Conservation (phyloP, 2,329 filamentous ascomycete genomes). For the Ophiosphaerella korrae region DNA sequence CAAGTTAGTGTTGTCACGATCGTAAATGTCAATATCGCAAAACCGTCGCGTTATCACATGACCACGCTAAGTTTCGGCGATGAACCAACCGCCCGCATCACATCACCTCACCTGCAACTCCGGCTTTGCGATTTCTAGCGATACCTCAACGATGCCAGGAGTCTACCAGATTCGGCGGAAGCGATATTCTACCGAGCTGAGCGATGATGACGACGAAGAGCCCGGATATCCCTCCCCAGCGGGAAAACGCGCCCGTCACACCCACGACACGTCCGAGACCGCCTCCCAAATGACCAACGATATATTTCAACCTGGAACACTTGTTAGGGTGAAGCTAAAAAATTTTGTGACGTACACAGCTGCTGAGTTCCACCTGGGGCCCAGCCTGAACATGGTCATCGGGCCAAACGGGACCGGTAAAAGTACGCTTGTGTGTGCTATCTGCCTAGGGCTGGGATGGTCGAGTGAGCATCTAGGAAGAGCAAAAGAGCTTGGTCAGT, state of each 20-base stretch:
- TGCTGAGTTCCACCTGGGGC: constrained; percentile 88
- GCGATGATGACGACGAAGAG: constrained; percentile 21
- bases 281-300: constrained; percentile 20
- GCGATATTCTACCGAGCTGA: constrained; percentile 22
- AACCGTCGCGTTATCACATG: constrained; percentile 22
- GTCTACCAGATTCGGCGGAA: constrained; percentile 29
- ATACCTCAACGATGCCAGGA: constrained; percentile 32
- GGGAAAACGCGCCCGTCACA: constrained; percentile 40
- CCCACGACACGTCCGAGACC: constrained; percentile 35
- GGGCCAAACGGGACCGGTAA: constrained; percentile 99
- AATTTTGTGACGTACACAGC: constrained; percentile 96
- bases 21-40: not conserved
- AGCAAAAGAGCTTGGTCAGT: constrained; percentile 83
- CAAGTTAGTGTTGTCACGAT: not conserved
- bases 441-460: constrained; percentile 90
- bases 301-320: constrained; percentile 71
- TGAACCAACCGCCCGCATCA: not conserved
- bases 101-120: constrained; percentile 3
- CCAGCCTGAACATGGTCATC: constrained; percentile 97
- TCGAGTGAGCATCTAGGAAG: constrained; percentile 75
- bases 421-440: constrained; percentile 94
- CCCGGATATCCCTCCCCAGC: constrained; percentile 28
- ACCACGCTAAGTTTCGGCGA: constrained; percentile 8
- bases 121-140: not conserved
- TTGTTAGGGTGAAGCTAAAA: constrained; percentile 81